These are phyloP conservation scores for Blepharisma japonicum DNA, from an alignment of 73 alveolate genomes.

Conservation along the genomic window DNA sequence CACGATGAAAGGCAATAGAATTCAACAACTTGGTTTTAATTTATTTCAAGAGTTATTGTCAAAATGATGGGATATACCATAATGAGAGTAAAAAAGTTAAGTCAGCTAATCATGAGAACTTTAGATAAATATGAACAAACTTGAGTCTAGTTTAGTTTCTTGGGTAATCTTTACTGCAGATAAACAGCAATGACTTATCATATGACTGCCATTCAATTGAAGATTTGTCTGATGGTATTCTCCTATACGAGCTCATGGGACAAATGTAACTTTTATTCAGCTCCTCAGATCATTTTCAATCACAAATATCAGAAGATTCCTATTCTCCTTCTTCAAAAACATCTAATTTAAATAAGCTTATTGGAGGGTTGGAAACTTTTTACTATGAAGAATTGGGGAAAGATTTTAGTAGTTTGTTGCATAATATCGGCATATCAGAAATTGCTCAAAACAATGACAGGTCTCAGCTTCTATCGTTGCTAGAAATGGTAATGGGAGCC, in stretches of 20 bases:
- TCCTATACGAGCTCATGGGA: background rate
- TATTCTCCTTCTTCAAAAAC: background rate
- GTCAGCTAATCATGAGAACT: no score
- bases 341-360: background rate
- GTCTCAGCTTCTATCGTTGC: background rate
- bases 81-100: no score
- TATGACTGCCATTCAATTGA: background rate
- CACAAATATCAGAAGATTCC: background rate
- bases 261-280: slow-evolving; percentile 23
- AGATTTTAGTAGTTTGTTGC: background rate
- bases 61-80: no score
- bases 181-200: background rate
- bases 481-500: slow-evolving; percentile 26
- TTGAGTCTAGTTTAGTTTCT: slow-evolving; percentile 14
- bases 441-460: background rate
- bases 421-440: slow-evolving; percentile 2
- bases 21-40: no score
- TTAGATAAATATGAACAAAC: no score
- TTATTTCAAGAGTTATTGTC: no score
- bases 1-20: no score
- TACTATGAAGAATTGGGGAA: slow-evolving; percentile 3
- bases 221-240: background rate
- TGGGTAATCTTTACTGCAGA: slow-evolving; percentile 22
- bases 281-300: background rate
- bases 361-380: background rate